These are phyloP conservation scores for Pseudozyma hubeiensis DNA, from an alignment of 1,284 basidiomycete genomes.

Conservation along the genomic window DNA sequence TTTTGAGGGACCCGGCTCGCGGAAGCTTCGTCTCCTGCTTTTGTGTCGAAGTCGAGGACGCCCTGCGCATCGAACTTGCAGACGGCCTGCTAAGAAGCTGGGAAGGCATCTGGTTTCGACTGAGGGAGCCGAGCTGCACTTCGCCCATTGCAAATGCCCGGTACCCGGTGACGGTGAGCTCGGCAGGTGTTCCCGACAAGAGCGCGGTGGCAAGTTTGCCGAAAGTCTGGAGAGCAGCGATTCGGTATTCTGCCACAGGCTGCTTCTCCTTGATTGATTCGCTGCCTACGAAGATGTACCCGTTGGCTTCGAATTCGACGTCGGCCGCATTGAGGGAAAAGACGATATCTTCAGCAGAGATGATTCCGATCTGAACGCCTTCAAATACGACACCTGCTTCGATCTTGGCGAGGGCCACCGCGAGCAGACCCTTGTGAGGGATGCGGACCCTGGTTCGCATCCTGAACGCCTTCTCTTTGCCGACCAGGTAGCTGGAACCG, in stretches of 20 bases:
- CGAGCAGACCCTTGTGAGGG: conserved; percentile 30
- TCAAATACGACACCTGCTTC: conserved; percentile 46
- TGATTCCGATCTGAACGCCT: conserved; percentile 41
- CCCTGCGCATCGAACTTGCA: conserved; percentile 12
- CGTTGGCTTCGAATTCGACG: conserved; percentile 39
- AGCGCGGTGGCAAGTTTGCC: conserved; percentile 28
- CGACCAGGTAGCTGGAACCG: conserved; percentile 14
- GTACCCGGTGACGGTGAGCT: conserved; percentile 31
- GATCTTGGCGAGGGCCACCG: conserved; percentile 42
- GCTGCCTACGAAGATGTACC: conserved; percentile 43
- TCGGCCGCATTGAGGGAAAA: conserved; percentile 31
- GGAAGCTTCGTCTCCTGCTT: conserved; percentile 2
- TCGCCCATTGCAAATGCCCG: conserved; percentile 49
- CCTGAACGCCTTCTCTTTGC: conserved; percentile 37
- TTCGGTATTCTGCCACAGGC: conserved; percentile 22
- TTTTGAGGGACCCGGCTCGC: conserved; percentile 22
- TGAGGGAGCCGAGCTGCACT: conserved; percentile 13
- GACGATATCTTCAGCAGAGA: conserved; percentile 44
- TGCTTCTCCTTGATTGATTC: conserved; percentile 32
- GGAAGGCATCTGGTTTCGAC: conserved; percentile 24
- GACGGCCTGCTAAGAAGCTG: conserved; percentile 33
- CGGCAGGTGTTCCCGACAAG: conserved; percentile 20
- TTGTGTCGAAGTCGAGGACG: conserved; percentile 16
- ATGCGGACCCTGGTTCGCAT: conserved; percentile 36
- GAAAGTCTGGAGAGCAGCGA: conserved; percentile 25